phyloP scores from a whole-genome alignment of 345 rosid genomes.

The Leavenworthia alabamica region DNA sequence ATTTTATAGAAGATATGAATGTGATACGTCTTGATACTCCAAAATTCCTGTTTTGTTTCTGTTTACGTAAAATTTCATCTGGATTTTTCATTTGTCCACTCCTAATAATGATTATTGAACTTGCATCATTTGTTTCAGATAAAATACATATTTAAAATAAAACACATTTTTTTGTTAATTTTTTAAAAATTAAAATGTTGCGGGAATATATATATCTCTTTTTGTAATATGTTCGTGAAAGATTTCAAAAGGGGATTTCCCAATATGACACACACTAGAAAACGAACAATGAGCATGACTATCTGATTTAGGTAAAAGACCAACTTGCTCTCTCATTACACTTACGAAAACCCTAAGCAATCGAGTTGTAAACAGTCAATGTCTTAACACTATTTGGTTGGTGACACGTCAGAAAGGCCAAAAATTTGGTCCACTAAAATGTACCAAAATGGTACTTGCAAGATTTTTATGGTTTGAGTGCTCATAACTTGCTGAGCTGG shows the following conservation, averaged over 20 bases:
- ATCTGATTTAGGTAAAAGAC: conserved; percentile 26
- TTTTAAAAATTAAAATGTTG: too few species aligned
- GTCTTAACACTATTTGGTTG: conserved; percentile 52
- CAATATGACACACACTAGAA: background rate
- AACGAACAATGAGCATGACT: conserved; percentile 17
- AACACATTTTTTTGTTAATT: too few species aligned
- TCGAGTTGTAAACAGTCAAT: conserved; percentile 39
- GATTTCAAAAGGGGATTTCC: conserved; percentile 7
- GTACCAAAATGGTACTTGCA: conserved; percentile 42
- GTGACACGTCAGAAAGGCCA: conserved; percentile 63
- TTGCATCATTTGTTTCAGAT: too few species aligned
- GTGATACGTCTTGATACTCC: too few species aligned
- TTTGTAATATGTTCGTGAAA: conserved; percentile 15
- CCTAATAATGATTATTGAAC: too few species aligned
- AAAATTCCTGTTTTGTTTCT: too few species aligned
- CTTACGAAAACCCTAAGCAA: conserved; percentile 10
- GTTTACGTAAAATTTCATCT: too few species aligned
- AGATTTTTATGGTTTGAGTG: conserved; percentile 16
- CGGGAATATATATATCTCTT: too few species aligned
- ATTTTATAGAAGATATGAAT: too few species aligned
- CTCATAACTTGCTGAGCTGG: conserved; percentile 21
- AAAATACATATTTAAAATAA: too few species aligned
- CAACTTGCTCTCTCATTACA: too few species aligned
- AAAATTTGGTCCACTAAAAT: conserved; percentile 10
- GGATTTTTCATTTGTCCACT: too few species aligned